Base-by-base conservation (phyloP, 352 stramenopile species). In the Vaucheria bursata region DNA sequence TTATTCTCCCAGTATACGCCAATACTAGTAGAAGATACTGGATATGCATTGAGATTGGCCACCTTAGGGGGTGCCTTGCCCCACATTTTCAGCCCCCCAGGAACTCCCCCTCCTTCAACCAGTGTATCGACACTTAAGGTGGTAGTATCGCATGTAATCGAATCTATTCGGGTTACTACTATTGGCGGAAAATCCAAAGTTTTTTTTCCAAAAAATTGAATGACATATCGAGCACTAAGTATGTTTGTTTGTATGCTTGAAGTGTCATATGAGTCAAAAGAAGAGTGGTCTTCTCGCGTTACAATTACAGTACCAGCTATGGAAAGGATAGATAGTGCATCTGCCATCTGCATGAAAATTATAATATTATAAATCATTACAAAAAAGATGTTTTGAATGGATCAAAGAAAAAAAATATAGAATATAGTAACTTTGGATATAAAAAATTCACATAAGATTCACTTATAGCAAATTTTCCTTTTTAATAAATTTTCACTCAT, bases 221-320 rank as follows among this genome's bases (percentile, higher is more conserved):
- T 65, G 32, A 82, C 37, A 38, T 82, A 82, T 64, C 77, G 71
- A 65, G 77, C 77, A 33, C 71, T 72, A 68, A 75, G 79, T 35
- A 69, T 31, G 25, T 79, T 37, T 39, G 77, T 82, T 34, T 45
- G 75, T 33, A 82, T n/a, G n/a, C 36, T 59, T 31, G 81, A 81
- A 29, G 69, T 49, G 59, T 86, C 81, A 35, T 79, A 81, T 35
- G 39, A 66, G 4, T 32, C 71, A 4, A 40, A 64, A 18, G 12
- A 59, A 7, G 81, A 86, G 34, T 81, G 34, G 34, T 85, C 84
- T 36, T 89, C 92, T 0, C 89, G 87, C 68, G 92, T 81, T 0
- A 96, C 90, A 25, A 89, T 86, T 29, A 96, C 90, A 52, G 83
- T 87, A 0, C 90, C 88, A 6, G 53, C 77, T n/a, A 67, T 78